Evolutionary conservation across 768 basidiomycete genomes (phyloP).

Genomic region (Leccinum imitatum): DNA sequence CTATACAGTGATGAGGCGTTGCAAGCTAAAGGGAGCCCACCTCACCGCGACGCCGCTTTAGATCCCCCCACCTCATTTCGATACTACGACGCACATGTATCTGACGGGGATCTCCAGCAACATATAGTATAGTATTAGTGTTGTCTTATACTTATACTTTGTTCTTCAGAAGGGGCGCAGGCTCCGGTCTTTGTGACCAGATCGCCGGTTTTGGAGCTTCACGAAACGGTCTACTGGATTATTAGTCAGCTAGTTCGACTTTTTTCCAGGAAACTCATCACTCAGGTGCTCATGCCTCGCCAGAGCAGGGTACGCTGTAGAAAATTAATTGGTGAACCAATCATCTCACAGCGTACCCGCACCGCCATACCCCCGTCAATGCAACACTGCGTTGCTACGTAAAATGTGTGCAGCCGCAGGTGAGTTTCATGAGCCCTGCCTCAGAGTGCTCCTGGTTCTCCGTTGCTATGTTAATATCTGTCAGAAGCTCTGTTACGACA

Average conservation of each 20-base stretch:
- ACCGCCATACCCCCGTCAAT: not conserved
- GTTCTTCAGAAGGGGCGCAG: not conserved
- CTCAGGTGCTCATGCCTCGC: not conserved
- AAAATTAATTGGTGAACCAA: not conserved
- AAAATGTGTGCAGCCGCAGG: not conserved
- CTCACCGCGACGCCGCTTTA: not conserved
- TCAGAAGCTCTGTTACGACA: not conserved
- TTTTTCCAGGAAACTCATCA: not conserved
- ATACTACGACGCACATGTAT: not conserved
- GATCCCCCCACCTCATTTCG: not conserved
- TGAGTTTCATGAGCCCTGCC: not conserved
- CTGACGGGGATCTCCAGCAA: not conserved
- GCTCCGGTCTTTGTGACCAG: not conserved
- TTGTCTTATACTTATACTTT: no score
- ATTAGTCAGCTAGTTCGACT: not conserved
- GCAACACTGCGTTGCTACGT: not conserved
- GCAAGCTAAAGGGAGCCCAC: not conserved
- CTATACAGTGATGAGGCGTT: not conserved
- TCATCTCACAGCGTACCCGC: not conserved
- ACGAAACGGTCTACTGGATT: not conserved
- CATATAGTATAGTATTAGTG: not conserved
- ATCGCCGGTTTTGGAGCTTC: not conserved
- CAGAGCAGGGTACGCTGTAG: not conserved
- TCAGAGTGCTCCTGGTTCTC: not conserved
- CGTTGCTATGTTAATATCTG: not conserved